Evolutionary conservation across 2,329 filamentous ascomycete species (phyloP).

Genomic region (Ophiocordyceps sinensis): DNA sequence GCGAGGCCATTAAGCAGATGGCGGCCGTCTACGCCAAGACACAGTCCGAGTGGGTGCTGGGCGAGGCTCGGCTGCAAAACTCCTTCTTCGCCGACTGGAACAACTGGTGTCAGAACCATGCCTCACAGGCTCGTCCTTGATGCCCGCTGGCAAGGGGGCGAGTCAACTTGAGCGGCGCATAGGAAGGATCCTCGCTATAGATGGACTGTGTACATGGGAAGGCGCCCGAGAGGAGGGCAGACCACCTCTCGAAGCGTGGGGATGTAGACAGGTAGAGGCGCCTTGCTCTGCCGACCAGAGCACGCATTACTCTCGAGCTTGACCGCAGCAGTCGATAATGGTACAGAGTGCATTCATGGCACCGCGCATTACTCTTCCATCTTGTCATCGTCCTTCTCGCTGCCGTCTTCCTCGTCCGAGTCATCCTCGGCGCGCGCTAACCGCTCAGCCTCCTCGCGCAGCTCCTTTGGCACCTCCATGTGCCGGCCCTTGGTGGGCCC

Average conservation of each 20-base stretch:
- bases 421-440: slow-evolving; percentile 84
- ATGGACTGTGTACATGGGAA: too few species aligned
- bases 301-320: slow-evolving; percentile 20
- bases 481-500: slow-evolving; percentile 89
- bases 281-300: slow-evolving; percentile 6
- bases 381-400: slow-evolving; percentile 52
- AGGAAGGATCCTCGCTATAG: too few species aligned
- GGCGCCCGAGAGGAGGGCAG: too few species aligned
- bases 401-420: slow-evolving; percentile 71
- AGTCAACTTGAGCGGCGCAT: too few species aligned
- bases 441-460: slow-evolving; percentile 83
- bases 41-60: slow-evolving; percentile 40
- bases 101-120: slow-evolving; percentile 51
- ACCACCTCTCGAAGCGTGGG: too few species aligned
- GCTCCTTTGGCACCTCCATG: slow-evolving; percentile 79
- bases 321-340: slow-evolving; percentile 15
- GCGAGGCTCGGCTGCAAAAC: slow-evolving; percentile 44
- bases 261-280: neutral
- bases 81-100: slow-evolving; percentile 59
- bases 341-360: slow-evolving; percentile 15
- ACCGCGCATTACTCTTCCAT: slow-evolving; percentile 63
- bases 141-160: neutral
- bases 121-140: slow-evolving; percentile 17
- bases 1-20: slow-evolving; percentile 36
- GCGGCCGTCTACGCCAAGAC: slow-evolving; percentile 51